Evolutionary conservation across 129 eudicot species (phyloP).

Genomic region (Apium graveolens): DNA sequence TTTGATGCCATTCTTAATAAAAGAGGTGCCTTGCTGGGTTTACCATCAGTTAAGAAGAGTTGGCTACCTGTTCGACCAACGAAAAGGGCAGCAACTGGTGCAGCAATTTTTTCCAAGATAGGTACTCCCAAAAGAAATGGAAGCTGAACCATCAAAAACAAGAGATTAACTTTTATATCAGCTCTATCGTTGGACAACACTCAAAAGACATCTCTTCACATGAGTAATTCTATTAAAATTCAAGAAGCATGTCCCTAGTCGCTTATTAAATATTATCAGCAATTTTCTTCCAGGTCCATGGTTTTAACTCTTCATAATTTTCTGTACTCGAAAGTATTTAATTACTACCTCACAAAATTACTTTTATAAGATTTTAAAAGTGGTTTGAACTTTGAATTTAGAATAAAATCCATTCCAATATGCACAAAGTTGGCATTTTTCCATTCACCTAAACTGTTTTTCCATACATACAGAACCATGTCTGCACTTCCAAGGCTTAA

Average conservation of each 20-base stretch:
- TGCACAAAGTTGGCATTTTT: neutral
- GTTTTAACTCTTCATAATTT: too few relatives aligned
- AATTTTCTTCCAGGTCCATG: neutral
- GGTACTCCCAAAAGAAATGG: constrained; percentile 89
- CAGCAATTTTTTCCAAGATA: constrained; percentile 87
- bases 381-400: neutral
- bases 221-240: neutral
- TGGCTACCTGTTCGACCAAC: constrained; percentile 92
- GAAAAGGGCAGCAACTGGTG: constrained; percentile 73
- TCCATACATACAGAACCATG: neutral
- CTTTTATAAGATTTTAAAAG: neutral
- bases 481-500: neutral
- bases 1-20: constrained; percentile 86
- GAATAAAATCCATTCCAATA: too few relatives aligned
- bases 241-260: neutral
- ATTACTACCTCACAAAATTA: neutral
- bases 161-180: constrained; percentile 17
- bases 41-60: constrained; percentile 85
- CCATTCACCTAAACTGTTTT: neutral
- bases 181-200: neutral
- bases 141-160: constrained; percentile 51
- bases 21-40: constrained; percentile 68
- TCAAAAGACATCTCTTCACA: neutral
- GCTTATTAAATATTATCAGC: neutral
- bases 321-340: neutral